Conservation (phyloP, 331 rosid species). For the Saraca asoca region DNA sequence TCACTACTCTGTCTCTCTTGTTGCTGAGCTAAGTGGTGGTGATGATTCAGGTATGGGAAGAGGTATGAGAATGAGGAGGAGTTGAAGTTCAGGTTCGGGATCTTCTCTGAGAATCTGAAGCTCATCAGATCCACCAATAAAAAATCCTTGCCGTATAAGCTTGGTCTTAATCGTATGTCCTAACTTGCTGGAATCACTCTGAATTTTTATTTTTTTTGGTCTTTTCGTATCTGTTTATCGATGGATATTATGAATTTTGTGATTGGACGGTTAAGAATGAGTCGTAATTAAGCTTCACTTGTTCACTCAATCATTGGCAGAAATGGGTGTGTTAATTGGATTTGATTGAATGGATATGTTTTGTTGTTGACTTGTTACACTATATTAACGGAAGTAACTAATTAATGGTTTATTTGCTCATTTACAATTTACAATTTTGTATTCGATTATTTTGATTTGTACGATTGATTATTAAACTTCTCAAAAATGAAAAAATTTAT, state of each 20-base stretch:
- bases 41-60: conserved; percentile 54
- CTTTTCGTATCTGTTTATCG: neutral
- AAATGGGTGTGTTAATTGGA: neutral
- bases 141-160: conserved; percentile 63
- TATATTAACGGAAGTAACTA: neutral
- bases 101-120: conserved; percentile 63
- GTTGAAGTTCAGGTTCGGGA: conserved; percentile 63
- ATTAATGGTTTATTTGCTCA: neutral
- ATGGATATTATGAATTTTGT: too few species aligned
- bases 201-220: too few species aligned
- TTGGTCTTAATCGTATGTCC: conserved; percentile 74
- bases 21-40: neutral
- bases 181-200: neutral
- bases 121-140: conserved; percentile 68
- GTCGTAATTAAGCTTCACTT: too few species aligned
- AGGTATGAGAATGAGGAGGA: conserved; percentile 66
- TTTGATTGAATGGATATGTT: neutral
- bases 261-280: too few species aligned
- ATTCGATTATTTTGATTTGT: neutral
- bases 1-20: neutral
- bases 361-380: neutral
- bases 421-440: neutral
- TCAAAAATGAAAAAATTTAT: neutral
- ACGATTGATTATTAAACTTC: neutral
- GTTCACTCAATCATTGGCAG: too few species aligned